phyloP scores from a whole-genome alignment of 495 filamentous ascomycete genomes.

The Bombardia bombarda region DNA sequence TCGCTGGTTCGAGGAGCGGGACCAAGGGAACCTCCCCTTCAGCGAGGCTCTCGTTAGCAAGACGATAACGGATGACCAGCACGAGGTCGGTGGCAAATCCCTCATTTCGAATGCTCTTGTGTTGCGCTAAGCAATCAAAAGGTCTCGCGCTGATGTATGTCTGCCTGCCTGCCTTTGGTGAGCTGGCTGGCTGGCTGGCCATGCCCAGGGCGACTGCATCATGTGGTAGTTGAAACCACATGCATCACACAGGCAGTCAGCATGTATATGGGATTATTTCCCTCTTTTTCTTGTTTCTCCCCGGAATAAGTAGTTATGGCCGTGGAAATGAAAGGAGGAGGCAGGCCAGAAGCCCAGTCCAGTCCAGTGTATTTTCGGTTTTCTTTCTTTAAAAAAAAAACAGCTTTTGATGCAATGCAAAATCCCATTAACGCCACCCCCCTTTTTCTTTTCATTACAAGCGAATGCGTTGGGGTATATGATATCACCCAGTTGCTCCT shows the following conservation, averaged over 20 bases:
- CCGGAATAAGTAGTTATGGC: no score
- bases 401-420: slow-evolving; percentile 4
- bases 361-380: slow-evolving; percentile 3
- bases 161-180: not conserved
- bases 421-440: not conserved
- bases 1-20: slow-evolving; percentile 27
- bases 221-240: not conserved
- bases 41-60: slow-evolving; percentile 21
- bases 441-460: no score
- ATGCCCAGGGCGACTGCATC: not conserved
- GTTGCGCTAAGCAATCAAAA: not conserved
- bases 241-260: not conserved
- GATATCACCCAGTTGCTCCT: not conserved
- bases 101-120: not conserved
- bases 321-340: not conserved
- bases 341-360: not conserved
- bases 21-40: slow-evolving; percentile 30
- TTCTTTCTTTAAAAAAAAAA: no score
- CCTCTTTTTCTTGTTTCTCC: no score
- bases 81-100: not conserved
- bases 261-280: slow-evolving; percentile 1
- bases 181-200: not conserved
- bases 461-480: not conserved
- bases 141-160: no score
- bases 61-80: no score